A percentile compares a stretch with the other conserved stretches of the same genome.
Evolutionary conservation across 2,329 filamentous ascomycete genomes (phyloP).

Genomic region (Esteya vermicola): DNA sequence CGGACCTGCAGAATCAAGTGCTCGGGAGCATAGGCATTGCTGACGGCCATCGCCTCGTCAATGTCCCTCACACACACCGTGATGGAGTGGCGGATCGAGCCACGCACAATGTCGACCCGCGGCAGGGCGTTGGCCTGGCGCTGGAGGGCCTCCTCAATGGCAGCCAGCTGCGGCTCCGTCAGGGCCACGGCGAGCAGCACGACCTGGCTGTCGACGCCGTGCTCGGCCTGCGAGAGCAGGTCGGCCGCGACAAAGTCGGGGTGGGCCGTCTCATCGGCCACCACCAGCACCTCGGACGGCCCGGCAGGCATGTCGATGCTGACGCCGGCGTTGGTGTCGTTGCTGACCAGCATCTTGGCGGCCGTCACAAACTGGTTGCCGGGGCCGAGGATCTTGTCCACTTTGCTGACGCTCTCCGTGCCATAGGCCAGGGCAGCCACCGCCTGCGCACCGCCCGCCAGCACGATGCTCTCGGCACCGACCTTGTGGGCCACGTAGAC

Average conservation of each 20-base stretch:
- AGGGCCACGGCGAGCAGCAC: slow-evolving; percentile 79
- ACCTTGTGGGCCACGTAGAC: slow-evolving; percentile 97
- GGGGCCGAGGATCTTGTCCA: slow-evolving; percentile 96
- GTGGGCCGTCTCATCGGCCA: slow-evolving; percentile 78
- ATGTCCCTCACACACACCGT: slow-evolving; percentile 63
- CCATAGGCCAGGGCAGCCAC: slow-evolving; percentile 96
- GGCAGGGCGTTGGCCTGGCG: slow-evolving; percentile 75
- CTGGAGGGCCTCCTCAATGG: slow-evolving; percentile 87
- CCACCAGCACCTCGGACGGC: slow-evolving; percentile 89
- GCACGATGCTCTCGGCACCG: slow-evolving; percentile 86
- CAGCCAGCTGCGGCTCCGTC: slow-evolving; percentile 53
- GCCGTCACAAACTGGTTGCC: slow-evolving; percentile 98
- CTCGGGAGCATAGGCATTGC: slow-evolving; percentile 92
- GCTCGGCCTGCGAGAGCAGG: slow-evolving; percentile 84
- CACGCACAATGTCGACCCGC: slow-evolving; percentile 82
- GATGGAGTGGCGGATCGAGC: slow-evolving; percentile 74
- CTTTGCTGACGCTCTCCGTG: slow-evolving; percentile 85
- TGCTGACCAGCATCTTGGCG: slow-evolving; percentile 95
- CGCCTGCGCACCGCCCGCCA: slow-evolving; percentile 90
- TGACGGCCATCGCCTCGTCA: slow-evolving; percentile 63
- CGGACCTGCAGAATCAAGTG: slow-evolving; percentile 86
- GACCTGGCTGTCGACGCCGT: slow-evolving; percentile 92
- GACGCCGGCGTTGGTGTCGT: slow-evolving; percentile 89
- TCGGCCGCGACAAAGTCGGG: slow-evolving; percentile 94
- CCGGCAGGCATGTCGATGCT: slow-evolving; percentile 98